Percentiles rank a stretch among this genome's conserved stretches.
These are phyloP conservation scores for Xylaria grammica DNA, from an alignment of 495 filamentous ascomycete genomes.

Conservation along the genomic window DNA sequence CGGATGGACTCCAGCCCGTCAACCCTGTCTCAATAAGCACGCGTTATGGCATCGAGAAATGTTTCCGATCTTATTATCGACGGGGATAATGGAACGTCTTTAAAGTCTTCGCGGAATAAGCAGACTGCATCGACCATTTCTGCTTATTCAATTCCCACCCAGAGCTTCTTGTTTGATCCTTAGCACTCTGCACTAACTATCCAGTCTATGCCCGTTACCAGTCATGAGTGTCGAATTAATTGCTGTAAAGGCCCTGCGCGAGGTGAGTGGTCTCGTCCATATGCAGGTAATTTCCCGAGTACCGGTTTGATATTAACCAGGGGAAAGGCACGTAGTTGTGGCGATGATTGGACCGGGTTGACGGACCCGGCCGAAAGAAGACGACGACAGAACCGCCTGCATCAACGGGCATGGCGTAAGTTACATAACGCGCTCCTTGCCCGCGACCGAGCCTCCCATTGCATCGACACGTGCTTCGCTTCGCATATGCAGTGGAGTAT, in stretches of 20 bases:
- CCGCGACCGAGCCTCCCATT: background rate
- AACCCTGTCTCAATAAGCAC: background rate
- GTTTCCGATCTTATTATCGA: background rate
- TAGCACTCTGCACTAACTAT: background rate
- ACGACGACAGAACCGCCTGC: conserved; percentile 35
- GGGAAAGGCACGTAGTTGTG: conserved; percentile 28
- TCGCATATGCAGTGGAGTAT: background rate
- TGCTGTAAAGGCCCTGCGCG: conserved; percentile 27
- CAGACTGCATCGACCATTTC: background rate
- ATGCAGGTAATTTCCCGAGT: background rate
- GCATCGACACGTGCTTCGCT: background rate
- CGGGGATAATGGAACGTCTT: background rate
- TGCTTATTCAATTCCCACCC: background rate
- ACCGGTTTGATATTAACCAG: background rate
- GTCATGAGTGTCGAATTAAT: conserved; percentile 21
- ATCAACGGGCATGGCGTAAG: conserved; percentile 41
- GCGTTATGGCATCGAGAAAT: background rate
- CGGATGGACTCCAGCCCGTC: conserved; percentile 17
- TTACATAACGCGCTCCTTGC: background rate
- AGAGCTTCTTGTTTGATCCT: background rate
- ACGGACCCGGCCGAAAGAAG: conserved; percentile 30
- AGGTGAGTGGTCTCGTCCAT: conserved; percentile 22
- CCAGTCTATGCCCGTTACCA: background rate
- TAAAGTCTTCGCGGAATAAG: background rate
- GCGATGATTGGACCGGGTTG: conserved; percentile 39